Percentiles rank a stretch among this genome's conserved stretches.
phyloP scores from a whole-genome alignment of 805 yeast species.

The Alloascoidea africana region DNA sequence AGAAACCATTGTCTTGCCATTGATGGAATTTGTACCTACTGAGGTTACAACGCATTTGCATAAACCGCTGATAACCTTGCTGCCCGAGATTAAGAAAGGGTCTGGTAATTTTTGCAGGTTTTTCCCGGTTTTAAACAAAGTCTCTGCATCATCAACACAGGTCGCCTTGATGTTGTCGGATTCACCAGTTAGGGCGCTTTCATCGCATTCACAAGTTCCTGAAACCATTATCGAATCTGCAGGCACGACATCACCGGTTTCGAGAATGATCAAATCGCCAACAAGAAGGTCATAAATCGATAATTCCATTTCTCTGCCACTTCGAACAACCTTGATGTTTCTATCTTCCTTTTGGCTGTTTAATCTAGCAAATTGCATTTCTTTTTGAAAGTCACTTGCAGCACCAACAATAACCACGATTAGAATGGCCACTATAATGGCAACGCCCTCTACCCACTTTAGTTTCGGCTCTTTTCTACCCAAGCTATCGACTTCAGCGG shows the following conservation, averaged over 20 bases:
- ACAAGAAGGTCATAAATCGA: conserved; percentile 66
- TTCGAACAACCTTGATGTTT: conserved; percentile 58
- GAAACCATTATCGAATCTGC: conserved; percentile 67
- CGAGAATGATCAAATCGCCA: conserved; percentile 72
- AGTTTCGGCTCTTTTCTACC: conserved; percentile 70
- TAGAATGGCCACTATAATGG: conserved; percentile 79
- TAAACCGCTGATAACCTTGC: conserved; percentile 74
- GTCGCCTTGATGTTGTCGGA: conserved; percentile 64
- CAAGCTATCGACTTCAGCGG: conserved; percentile 59
- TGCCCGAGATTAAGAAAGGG: conserved; percentile 82
- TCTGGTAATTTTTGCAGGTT: conserved; percentile 29
- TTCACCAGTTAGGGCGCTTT: conserved; percentile 89
- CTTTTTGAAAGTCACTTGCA: conserved; percentile 90
- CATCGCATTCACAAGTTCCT: conserved; percentile 82
- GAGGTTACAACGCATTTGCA: conserved; percentile 82
- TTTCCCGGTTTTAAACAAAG: conserved; percentile 13
- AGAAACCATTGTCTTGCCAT: conserved; percentile 83
- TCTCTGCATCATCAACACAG: conserved; percentile 31
- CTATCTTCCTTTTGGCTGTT: conserved; percentile 84
- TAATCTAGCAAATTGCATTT: conserved; percentile 79
- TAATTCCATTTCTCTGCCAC: conserved; percentile 49
- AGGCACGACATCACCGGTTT: conserved; percentile 91
- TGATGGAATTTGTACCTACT: conserved; percentile 78
- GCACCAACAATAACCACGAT: conserved; percentile 92
- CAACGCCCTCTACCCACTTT: conserved; percentile 99